phyloP scores from a whole-genome alignment of 768 basidiomycete species.

The Wakefieldia striispora region DNA sequence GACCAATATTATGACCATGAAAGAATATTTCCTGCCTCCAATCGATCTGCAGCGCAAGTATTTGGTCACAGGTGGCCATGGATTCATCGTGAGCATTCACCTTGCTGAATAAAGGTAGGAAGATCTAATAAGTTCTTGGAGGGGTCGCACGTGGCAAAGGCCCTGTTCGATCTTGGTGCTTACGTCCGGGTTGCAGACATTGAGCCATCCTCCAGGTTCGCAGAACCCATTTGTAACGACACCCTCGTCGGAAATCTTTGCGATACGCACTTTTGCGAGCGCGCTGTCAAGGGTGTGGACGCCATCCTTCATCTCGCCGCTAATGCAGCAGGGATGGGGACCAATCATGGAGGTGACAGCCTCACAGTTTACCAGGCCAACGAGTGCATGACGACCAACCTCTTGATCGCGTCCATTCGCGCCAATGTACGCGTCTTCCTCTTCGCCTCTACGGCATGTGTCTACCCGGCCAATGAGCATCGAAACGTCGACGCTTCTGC shows the following conservation, averaged over 20 bases:
- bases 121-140: slow-evolving; percentile 17
- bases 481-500: slow-evolving; percentile 35
- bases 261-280: slow-evolving; percentile 38
- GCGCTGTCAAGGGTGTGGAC: slow-evolving; percentile 38
- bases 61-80: slow-evolving; percentile 51
- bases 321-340: slow-evolving; percentile 65
- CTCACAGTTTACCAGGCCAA: slow-evolving; percentile 49
- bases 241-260: slow-evolving; percentile 45
- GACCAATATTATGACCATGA: not conserved
- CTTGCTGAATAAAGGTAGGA: not conserved
- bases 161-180: slow-evolving; percentile 32
- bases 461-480: slow-evolving; percentile 52
- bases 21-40: not conserved
- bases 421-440: slow-evolving; percentile 45
- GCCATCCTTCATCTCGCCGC: slow-evolving; percentile 58
- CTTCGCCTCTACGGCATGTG: slow-evolving; percentile 59
- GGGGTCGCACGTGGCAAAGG: slow-evolving; percentile 52
- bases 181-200: slow-evolving; percentile 47
- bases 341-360: slow-evolving; percentile 52
- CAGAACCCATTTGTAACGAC: slow-evolving; percentile 32
- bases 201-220: slow-evolving; percentile 20
- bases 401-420: slow-evolving; percentile 39
- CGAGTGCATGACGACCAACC: slow-evolving; percentile 46
- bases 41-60: slow-evolving; percentile 14
- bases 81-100: slow-evolving; percentile 47